These are phyloP conservation scores for Isoetes taiwanensis DNA, from an alignment of 75 land plant genomes.

Conservation along the genomic window DNA sequence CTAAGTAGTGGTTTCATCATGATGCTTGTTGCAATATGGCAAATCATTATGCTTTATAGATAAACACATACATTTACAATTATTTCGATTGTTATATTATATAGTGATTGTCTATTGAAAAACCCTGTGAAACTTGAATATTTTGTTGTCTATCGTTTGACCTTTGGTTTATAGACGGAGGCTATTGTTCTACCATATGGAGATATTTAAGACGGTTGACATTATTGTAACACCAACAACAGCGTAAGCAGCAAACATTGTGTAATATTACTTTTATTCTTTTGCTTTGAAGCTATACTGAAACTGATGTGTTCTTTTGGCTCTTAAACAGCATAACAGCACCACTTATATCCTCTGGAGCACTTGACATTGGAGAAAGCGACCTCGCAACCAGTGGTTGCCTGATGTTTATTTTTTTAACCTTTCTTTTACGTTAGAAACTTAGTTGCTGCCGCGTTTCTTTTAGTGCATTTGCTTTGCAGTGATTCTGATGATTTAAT, in stretches of 20 bases:
- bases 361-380: conserved; percentile 60
- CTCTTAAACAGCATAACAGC: conserved; percentile 92
- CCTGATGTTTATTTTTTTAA: neutral
- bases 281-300: too few species aligned
- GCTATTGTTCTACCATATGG: conserved; percentile 68
- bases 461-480: neutral
- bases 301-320: too few species aligned
- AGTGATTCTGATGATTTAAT: conserved; percentile 1
- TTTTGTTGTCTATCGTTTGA: too few species aligned
- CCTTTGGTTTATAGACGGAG: too few species aligned
- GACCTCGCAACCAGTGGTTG: conserved; percentile 55
- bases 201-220: conserved; percentile 81
- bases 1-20: too few species aligned
- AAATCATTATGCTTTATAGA: too few species aligned
- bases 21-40: too few species aligned
- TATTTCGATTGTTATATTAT: too few species aligned
- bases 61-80: too few species aligned
- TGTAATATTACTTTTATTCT: too few species aligned
- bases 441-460: neutral
- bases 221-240: conserved; percentile 89
- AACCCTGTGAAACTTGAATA: too few species aligned
- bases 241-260: conserved; percentile 56
- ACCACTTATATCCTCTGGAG: conserved; percentile 54
- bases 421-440: neutral
- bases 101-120: too few species aligned